Conservation (phyloP, 139 green algal genomes). For the Nannochloris sp. region DNA sequence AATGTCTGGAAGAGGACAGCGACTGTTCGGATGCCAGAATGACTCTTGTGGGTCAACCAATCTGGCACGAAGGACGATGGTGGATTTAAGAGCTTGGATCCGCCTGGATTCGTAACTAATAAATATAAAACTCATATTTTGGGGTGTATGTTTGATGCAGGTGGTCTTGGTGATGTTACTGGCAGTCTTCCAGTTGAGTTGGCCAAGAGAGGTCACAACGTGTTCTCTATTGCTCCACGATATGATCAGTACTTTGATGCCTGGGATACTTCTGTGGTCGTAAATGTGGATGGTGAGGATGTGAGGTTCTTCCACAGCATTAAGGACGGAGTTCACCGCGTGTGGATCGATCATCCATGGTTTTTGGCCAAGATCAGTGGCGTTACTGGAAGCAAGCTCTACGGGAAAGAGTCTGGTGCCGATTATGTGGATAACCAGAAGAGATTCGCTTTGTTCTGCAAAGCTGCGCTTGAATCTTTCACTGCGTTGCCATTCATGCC, state of each 20-base stretch:
- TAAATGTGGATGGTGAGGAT: slow-evolving; percentile 73
- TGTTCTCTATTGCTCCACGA: slow-evolving; percentile 88
- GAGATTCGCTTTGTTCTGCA: slow-evolving; percentile 93
- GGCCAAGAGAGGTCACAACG: slow-evolving; percentile 77
- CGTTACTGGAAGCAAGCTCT: slow-evolving; percentile 94
- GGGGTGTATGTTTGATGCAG: background rate
- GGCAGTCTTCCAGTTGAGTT: slow-evolving; percentile 24
- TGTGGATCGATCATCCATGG: slow-evolving; percentile 90
- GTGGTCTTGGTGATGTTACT: slow-evolving; percentile 81
- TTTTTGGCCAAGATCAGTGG: slow-evolving; percentile 96
- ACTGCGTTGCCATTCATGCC: slow-evolving; percentile 72
- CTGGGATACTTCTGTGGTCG: slow-evolving; percentile 83
- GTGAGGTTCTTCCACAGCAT: slow-evolving; percentile 97
- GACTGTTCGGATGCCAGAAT: background rate
- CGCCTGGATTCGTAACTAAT: no score
- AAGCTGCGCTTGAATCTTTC: slow-evolving; percentile 69
- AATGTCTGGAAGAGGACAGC: background rate
- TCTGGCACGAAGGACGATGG: no score
- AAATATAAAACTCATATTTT: background rate
- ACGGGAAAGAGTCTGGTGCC: slow-evolving; percentile 75
- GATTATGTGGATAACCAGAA: slow-evolving; percentile 96
- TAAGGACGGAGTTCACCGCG: slow-evolving; percentile 92
- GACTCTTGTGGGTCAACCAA: background rate
- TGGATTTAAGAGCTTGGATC: no score
- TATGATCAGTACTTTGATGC: slow-evolving; percentile 96